A percentile compares a stretch with the other conserved stretches of the same genome.
phyloP scores from a whole-genome alignment of 257 asterid genomes.

The Rhazya stricta region DNA sequence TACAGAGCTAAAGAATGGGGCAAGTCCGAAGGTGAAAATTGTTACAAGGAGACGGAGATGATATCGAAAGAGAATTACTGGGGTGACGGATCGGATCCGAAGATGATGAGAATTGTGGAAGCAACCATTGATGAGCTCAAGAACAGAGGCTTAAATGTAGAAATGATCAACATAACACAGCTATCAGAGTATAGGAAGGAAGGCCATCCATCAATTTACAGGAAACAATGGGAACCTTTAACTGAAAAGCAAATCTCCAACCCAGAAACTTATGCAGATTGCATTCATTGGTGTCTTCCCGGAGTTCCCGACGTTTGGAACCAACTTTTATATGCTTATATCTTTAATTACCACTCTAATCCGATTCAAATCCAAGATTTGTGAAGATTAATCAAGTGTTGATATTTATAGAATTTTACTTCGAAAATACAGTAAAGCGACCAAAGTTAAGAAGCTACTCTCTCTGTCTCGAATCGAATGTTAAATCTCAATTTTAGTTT shows the following conservation, averaged over 20 bases:
- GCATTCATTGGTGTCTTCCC: constrained; percentile 94
- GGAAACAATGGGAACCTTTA: constrained; percentile 73
- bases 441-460: not conserved
- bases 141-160: constrained; percentile 51
- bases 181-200: constrained; percentile 80
- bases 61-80: constrained; percentile 45
- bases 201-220: constrained; percentile 73
- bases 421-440: not conserved
- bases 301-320: constrained; percentile 98
- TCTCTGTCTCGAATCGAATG: no score
- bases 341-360: constrained; percentile 21
- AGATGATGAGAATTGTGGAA: constrained; percentile 76
- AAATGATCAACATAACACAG: constrained; percentile 67
- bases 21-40: constrained; percentile 40
- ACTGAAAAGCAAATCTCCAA: constrained; percentile 45
- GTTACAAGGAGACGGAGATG: constrained; percentile 49
- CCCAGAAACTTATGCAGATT: constrained; percentile 63
- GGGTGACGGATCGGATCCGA: constrained; percentile 69
- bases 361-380: not conserved
- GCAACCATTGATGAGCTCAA: constrained; percentile 36
- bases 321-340: constrained; percentile 57
- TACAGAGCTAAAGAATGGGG: constrained; percentile 86
- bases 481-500: no score
- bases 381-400: not conserved
- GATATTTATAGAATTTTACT: not conserved